Base-by-base conservation (phyloP, 2,329 filamentous ascomycete species). In the Zelopaecilomyces penicillatus region DNA sequence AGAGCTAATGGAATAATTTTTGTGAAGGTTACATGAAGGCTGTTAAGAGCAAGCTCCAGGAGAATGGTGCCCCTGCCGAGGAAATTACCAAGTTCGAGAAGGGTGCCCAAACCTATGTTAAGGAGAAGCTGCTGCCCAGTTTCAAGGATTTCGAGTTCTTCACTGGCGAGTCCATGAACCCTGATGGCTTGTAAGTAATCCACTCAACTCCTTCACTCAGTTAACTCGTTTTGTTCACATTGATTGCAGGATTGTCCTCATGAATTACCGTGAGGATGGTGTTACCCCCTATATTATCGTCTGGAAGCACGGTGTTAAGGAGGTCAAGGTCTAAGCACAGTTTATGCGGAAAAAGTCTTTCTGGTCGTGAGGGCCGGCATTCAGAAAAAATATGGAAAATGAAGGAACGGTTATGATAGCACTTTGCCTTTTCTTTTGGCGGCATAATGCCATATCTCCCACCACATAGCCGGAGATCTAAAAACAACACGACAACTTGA, bases 261-360 rank as follows among this genome's bases (percentile, higher is more conserved):
- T 96, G 65, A 94, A 96, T 80, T 98, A 95, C 81, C 91, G 93
- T 60, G 90, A 95, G 68, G 93, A 97, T 60, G 93, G 93, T 67
- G 68, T 84, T 57, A 97, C 91, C 45, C 93, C 93, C 49, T 98
- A 78, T 65, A 76, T 95, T 60, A 85, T 81, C 56, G 73, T 94
- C 74, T 97, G 90, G 91, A 96, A 97, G 82, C 85, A 96, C 73
- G 93, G 91, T 63, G 71, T 97, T 54, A 75, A 73, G 58, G 83
- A 85, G 74, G 82, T 81, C 76, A 97, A 98, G 87, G 89, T 97
- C 58, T 98, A 91, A 76, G 55, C 41, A 19, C 12, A 39, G 42
- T 41, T 30, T 45, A 32, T 43, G 38, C 36, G n/a, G 30, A 29
- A 36, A 34, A 39, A 40, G 35, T 47, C 40, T 11, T 45, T 33